Percentiles rank a stretch among this genome's conserved stretches.
phyloP scores from a whole-genome alignment of 768 basidiomycete genomes.

The Mycena vulgaris region DNA sequence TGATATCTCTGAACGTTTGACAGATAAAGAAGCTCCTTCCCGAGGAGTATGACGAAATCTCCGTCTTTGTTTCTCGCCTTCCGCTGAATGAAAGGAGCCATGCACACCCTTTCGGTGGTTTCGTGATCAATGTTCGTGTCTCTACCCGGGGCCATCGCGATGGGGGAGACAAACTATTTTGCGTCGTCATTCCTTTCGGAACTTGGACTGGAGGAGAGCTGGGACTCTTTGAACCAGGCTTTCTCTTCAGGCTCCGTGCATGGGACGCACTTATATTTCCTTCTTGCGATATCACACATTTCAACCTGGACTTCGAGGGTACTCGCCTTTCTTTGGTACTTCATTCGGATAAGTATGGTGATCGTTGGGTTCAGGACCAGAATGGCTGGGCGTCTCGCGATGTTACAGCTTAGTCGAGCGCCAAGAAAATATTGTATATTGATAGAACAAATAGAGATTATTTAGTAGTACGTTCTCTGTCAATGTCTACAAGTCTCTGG shows the following conservation, averaged over 20 bases:
- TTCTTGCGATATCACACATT: too few species aligned
- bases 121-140: neutral
- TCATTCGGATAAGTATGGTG: too few species aligned
- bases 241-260: neutral
- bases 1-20: neutral
- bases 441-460: too few species aligned
- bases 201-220: neutral
- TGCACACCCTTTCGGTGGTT: constrained; percentile 10
- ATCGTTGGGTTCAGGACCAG: too few species aligned
- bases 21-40: constrained; percentile 4
- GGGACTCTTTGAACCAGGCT: neutral
- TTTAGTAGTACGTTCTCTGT: too few species aligned
- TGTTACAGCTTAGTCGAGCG: too few species aligned
- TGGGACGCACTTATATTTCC: neutral
- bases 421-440: too few species aligned
- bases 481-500: too few species aligned
- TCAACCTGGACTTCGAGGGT: neutral
- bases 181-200: too few species aligned
- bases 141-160: neutral
- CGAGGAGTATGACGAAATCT: neutral
- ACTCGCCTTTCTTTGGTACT: neutral
- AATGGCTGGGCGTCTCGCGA: too few species aligned
- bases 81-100: neutral
- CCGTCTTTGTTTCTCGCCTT: neutral
- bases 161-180: too few species aligned